Base-by-base conservation (phyloP, 306 rosid species). In the Geum urbanum region DNA sequence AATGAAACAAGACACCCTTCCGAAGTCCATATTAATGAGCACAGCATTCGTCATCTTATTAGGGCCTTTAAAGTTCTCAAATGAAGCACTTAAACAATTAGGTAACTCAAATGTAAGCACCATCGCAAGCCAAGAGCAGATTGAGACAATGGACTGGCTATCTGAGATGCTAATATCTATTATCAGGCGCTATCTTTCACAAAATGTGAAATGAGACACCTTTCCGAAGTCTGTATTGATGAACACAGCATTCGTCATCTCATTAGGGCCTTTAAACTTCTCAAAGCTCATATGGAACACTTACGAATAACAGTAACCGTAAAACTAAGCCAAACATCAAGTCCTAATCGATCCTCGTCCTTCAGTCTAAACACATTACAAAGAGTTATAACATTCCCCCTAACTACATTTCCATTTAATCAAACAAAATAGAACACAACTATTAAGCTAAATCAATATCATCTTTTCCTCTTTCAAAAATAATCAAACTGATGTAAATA, bases 51-150 rank as follows among this genome's bases (percentile, higher is more conserved):
- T 35, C 2, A 22, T 59, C 65, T 37, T 45, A 59, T 35, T 44
- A 35, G 12, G 65, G 37, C 65, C 65, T 37, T 59, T 59, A 32
- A 32, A 32, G 37, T 2, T 32, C 37, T 32, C 3, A 32, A 32
- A 32, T 2, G 37, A 32, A 32, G 2, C 37, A 32, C 37, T 32
- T 32, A 2, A 32, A 32, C 37, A 5, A 24, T 5, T 12, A 5
- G 14, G 15, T 15, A 8, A 35, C 12, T 20, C 0, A 12, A 37
- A 6, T 59, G 65, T 59, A 59, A 6, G 65, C 46, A 59, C 37
- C 65, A 59, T 59, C 35, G 65, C 65, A 45, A 59, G 44, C 65
- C 65, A 59, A 59, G 45, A 59, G 13, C 65, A 32, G 65, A 59
- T 59, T 37, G 65, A 59, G 22, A 16, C 46, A 59, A 59, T 32